Percentiles rank a stretch among this genome's conserved stretches.
Conservation (phyloP, 2,329 filamentous ascomycete genomes). For the Exophiala spinifera region DNA sequence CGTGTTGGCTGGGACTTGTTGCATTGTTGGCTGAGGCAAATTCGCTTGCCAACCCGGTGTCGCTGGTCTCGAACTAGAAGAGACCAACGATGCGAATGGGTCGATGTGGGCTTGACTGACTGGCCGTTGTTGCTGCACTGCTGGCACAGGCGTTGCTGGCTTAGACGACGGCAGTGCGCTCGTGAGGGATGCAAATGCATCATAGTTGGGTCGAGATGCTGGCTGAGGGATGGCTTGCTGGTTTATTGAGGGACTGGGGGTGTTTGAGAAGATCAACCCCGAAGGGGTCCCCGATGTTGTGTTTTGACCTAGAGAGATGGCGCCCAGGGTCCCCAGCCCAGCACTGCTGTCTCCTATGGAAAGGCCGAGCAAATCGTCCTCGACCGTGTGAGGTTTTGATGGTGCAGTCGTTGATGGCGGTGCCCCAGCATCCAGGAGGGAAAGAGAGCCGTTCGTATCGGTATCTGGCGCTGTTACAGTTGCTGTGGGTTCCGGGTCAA, state of each 20-base stretch:
- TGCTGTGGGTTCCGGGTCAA: conserved; percentile 57
- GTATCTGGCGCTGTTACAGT: conserved; percentile 35
- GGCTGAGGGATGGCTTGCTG: conserved; percentile 42
- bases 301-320: conserved; percentile 78
- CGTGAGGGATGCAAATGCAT: conserved; percentile 55
- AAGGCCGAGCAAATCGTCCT: conserved; percentile 86
- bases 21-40: conserved; percentile 30
- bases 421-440: conserved; percentile 38
- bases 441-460: conserved; percentile 35
- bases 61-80: conserved; percentile 49
- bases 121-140: conserved; percentile 38
- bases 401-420: conserved; percentile 42
- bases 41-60: conserved; percentile 36
- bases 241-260: conserved; percentile 24
- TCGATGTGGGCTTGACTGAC: conserved; percentile 47
- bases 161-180: conserved; percentile 48
- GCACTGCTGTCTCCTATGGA: conserved; percentile 71
- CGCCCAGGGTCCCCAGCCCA: conserved; percentile 64
- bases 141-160: conserved; percentile 48
- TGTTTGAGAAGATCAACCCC: conserved; percentile 20
- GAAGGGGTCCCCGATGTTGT: conserved; percentile 41
- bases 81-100: conserved; percentile 59
- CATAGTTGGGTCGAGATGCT: conserved; percentile 52
- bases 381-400: conserved; percentile 63
- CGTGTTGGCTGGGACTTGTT: conserved; percentile 10